phyloP scores from a whole-genome alignment of 352 stramenopile species.

The Pythium oligandrum region DNA sequence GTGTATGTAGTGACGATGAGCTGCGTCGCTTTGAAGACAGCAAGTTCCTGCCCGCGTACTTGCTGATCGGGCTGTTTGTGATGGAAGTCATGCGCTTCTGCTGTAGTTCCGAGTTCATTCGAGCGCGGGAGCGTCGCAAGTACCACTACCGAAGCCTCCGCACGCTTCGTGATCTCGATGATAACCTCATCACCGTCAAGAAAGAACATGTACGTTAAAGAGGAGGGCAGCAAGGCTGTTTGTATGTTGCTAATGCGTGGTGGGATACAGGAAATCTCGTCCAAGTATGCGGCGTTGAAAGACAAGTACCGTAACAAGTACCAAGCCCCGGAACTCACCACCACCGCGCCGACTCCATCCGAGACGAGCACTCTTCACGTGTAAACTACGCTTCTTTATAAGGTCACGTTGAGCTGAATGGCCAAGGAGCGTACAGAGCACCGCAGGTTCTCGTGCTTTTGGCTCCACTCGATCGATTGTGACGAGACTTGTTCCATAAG shows the following conservation, averaged over 20 bases:
- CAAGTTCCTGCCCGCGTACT: constrained; percentile 67
- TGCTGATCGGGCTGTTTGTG: constrained; percentile 49
- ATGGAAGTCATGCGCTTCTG: constrained; percentile 73
- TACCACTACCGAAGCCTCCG: constrained; percentile 56
- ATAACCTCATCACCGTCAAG: constrained; percentile 59
- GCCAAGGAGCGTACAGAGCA: constrained; percentile 34
- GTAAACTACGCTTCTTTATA: constrained; percentile 25
- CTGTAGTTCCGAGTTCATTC: constrained; percentile 54
- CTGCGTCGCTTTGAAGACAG: constrained; percentile 45
- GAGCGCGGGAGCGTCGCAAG: constrained; percentile 40
- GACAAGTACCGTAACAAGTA: constrained; percentile 82
- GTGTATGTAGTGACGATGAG: constrained; percentile 37
- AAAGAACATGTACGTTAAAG: constrained; percentile 55
- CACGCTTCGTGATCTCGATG: constrained; percentile 58
- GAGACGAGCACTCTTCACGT: constrained; percentile 30
- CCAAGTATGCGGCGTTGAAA: constrained; percentile 66
- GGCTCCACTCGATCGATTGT: constrained; percentile 5
- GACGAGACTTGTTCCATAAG: constrained; percentile 3
- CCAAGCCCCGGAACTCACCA: constrained; percentile 27
- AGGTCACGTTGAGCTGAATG: constrained; percentile 31
- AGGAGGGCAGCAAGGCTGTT: neutral
- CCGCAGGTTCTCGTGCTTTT: constrained; percentile 31
- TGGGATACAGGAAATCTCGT: constrained; percentile 47
- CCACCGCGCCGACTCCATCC: constrained; percentile 14
- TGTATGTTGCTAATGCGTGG: neutral